Conservation (phyloP, 1,284 basidiomycete genomes). For the Sutorius eximius region DNA sequence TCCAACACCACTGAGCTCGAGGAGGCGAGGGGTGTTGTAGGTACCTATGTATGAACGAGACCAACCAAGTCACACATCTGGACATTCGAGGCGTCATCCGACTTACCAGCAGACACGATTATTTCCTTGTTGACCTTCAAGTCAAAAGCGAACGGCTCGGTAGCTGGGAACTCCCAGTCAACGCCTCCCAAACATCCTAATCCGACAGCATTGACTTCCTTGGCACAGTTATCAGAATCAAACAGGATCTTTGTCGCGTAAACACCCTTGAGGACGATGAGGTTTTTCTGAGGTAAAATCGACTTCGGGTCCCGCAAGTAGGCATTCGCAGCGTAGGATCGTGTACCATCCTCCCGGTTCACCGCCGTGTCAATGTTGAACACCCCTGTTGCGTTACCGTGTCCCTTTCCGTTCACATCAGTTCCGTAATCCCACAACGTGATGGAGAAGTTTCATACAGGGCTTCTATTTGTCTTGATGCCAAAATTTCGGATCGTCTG, state of each 20-base stretch:
- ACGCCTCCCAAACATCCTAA: constrained; percentile 13
- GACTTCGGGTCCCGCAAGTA: constrained; percentile 17
- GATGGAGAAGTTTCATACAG: constrained; percentile 6
- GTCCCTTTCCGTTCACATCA: constrained; percentile 12
- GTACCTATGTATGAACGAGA: constrained; percentile 6
- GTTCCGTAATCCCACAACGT: neutral
- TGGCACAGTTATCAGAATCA: neutral
- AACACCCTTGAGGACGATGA: constrained; percentile 9
- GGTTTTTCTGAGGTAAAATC: constrained; percentile 14
- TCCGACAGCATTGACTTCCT: constrained; percentile 9
- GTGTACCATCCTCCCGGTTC: constrained; percentile 12
- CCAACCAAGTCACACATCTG: neutral
- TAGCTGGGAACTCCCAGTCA: constrained; percentile 11
- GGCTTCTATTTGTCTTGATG: constrained; percentile 19
- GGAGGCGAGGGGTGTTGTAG: constrained; percentile 22
- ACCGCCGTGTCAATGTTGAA: constrained; percentile 24
- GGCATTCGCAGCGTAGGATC: constrained; percentile 23
- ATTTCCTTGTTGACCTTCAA: constrained; percentile 13
- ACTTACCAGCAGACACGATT: constrained; percentile 16
- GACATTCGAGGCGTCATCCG: neutral
- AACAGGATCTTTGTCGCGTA: constrained; percentile 18
- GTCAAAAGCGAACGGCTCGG: neutral
- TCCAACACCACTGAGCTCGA: constrained; percentile 22
- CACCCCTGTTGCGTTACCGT: constrained; percentile 23
- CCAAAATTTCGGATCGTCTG: constrained; percentile 8